Evolutionary conservation across 176 grass and related monocot species (phyloP), one percentile per base, ranked within the genome.

Genomic region (maize (Zea mays)): DNA sequence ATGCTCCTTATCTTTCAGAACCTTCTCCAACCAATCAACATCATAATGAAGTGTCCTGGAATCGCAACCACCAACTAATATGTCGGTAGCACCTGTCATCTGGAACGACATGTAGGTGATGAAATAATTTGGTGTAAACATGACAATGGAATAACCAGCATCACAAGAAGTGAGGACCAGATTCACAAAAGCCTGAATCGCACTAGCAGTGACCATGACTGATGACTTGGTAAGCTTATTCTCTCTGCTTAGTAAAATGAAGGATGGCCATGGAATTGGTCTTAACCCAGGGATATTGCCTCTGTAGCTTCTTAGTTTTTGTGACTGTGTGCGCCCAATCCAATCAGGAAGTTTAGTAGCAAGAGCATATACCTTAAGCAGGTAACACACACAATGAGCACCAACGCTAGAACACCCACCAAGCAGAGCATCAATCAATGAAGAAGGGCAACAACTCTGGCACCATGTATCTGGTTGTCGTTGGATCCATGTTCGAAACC

Each of bases 21-120:
- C 79, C 85, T 96, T 87, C 62, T 99, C 90, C 51, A 99, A 48
- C 92, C 96, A 99, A 70, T 86, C 87, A 58, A 89, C 33, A 78
- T 99, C 92, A 65, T 88, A 92, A 65, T 93, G 88, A 79, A 99
- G 92, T 48, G 96, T 93, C 40, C 84, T 78, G 48, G 88, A 81
- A 88, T 98, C 69, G 12, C 82, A 64, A 41, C 79, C 74, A 77
- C 92, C 96, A 79, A 99, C 81, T 76, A 99, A 78, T 78, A 99
- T 95, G 78, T 95, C 37, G 62, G 87, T 99, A 42, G 95, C 83
- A 4, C 90, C 96, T 55, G 90, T 99, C 96, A 99, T 99, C 85
- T 99, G 92, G 80, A 99, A 99, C 87, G 96, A 95, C 96, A 95
- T 95, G 78, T 93, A 96, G 21, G 92, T 68, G 56, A 95, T 99